Evolutionary conservation across 78 protist genomes (phyloP).

Genomic region (Dictyostelium purpureum): DNA sequence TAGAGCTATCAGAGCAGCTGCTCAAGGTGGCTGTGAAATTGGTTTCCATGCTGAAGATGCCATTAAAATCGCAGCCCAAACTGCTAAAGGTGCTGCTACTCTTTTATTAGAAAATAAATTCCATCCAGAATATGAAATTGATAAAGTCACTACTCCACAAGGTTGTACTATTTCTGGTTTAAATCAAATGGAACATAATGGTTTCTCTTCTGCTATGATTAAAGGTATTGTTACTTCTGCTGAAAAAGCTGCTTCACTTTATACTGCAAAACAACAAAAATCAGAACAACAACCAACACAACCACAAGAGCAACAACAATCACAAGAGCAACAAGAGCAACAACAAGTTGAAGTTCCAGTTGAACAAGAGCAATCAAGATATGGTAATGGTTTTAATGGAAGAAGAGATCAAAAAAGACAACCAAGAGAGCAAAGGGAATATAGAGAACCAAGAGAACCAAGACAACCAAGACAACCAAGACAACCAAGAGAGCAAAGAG

Average conservation of each 20-base stretch:
- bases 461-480: not conserved
- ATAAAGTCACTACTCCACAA: constrained; percentile 48
- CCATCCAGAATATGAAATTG: constrained; percentile 78
- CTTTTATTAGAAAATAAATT: constrained; percentile 28
- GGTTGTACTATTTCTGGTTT: constrained; percentile 83
- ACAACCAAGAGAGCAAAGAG: not conserved
- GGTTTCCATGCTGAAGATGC: constrained; percentile 81
- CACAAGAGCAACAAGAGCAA: not conserved
- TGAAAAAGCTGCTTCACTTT: constrained; percentile 76
- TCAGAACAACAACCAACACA: not conserved
- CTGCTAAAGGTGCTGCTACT: constrained; percentile 82
- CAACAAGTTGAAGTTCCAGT: not conserved
- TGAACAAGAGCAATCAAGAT: not conserved
- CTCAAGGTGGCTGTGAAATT: constrained; percentile 82
- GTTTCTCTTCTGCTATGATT: constrained; percentile 79
- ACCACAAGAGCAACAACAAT: not conserved
- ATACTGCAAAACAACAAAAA: constrained; percentile 11
- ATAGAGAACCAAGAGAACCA: not conserved
- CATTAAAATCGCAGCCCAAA: constrained; percentile 77
- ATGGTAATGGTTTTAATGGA: not conserved
- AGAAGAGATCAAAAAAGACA: not conserved
- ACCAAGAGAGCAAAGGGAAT: not conserved
- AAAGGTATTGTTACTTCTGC: constrained; percentile 80
- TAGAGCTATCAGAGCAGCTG: constrained; percentile 79
- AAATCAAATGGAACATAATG: constrained; percentile 79